phyloP scores from a whole-genome alignment of 164 flowering plant genomes.

The Kingdonia uniflora region DNA sequence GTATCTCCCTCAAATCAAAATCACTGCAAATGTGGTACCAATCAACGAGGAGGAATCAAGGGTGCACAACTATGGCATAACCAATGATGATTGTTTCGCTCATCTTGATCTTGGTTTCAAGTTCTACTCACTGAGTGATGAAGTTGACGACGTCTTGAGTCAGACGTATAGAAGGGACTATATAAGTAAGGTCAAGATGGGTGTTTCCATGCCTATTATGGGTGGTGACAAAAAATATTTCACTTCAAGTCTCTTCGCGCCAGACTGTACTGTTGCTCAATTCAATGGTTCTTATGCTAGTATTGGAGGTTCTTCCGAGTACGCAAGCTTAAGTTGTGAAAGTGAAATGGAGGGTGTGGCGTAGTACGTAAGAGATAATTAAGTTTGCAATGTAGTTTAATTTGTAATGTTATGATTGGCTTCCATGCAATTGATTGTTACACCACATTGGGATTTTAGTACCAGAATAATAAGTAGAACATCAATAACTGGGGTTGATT shows the following conservation, averaged over 20 bases:
- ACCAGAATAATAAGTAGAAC: no score
- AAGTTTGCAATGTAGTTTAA: not conserved
- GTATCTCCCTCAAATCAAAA: conserved; percentile 35
- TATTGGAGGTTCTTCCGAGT: conserved; percentile 2
- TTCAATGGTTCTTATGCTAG: not conserved
- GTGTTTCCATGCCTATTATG: conserved; percentile 40
- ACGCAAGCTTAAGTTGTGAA: conserved; percentile 8
- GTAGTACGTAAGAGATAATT: conserved; percentile 22
- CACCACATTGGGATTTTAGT: no score
- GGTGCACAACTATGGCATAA: conserved; percentile 47
- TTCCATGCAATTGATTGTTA: no score
- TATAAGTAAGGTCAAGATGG: conserved; percentile 41
- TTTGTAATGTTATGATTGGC: not conserved
- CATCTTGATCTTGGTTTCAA: conserved; percentile 62
- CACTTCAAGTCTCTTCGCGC: conserved; percentile 26
- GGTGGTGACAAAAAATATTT: conserved; percentile 44
- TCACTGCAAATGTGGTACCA: conserved; percentile 49
- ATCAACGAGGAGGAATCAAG: conserved; percentile 44
- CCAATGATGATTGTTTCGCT: conserved; percentile 51
- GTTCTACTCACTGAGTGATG: conserved; percentile 34
- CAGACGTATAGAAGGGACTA: conserved; percentile 37
- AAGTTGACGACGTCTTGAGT: conserved; percentile 47
- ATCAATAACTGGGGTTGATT: no score
- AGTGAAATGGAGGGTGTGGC: conserved; percentile 19
- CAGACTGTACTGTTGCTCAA: conserved; percentile 38